Conservation (phyloP, 176 grass and related monocot species). For the Melocanna baccifera region DNA sequence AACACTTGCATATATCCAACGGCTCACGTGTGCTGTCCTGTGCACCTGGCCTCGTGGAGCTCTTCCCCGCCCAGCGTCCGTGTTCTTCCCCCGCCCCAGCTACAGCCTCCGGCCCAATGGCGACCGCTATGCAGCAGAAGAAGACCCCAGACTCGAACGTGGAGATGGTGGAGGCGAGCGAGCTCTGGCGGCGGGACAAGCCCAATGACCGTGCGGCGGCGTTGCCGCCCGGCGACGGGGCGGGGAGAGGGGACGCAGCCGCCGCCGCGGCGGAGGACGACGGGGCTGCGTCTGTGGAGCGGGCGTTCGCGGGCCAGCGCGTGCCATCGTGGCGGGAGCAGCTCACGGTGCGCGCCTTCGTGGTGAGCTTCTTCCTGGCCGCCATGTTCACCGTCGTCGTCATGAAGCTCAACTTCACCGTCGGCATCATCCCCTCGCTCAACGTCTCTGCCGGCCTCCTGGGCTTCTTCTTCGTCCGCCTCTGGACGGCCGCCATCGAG, state of each 20-base stretch:
- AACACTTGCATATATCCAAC: neutral
- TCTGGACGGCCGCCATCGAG: conserved; percentile 53
- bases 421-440: conserved; percentile 66
- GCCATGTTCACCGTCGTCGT: conserved; percentile 77
- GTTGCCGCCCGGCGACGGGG: neutral
- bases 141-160: conserved; percentile 8
- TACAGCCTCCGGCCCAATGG: neutral
- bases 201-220: neutral
- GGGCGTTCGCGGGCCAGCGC: conserved; percentile 33
- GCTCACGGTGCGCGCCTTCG: conserved; percentile 68
- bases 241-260: neutral
- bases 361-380: conserved; percentile 62
- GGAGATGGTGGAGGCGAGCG: conserved; percentile 36
- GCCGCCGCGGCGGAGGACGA: neutral
- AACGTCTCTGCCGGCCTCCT: conserved; percentile 84
- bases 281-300: conserved; percentile 29
- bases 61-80: neutral
- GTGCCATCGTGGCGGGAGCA: conserved; percentile 71
- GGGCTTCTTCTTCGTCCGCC: conserved; percentile 75
- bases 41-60: neutral
- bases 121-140: neutral
- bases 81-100: neutral
- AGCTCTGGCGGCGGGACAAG: conserved; percentile 39
- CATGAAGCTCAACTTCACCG: conserved; percentile 94
- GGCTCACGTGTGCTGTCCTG: neutral